A percentile compares a stretch with the other conserved stretches of the same genome.
Conservation (phyloP, 169 alveolate genomes). For the Perkinsus chesapeaki region DNA sequence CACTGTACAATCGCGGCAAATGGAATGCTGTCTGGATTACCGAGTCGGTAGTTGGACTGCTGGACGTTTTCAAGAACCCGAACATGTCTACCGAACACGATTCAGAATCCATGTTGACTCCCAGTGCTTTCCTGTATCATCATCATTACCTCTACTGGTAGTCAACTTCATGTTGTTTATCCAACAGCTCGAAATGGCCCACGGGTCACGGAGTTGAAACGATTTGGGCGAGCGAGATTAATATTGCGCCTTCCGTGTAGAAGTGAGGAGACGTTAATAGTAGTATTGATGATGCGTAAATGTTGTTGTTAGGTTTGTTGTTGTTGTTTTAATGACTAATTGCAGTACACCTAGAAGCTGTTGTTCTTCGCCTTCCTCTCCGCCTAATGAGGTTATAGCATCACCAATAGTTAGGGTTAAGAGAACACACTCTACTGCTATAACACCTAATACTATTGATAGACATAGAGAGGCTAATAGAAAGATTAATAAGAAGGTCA, state of each 20-base stretch:
- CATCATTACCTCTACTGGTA: no score
- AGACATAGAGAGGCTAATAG: not conserved
- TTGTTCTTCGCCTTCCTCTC: not conserved
- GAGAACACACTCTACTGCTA: not conserved
- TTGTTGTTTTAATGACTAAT: not conserved
- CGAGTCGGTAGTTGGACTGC: no score
- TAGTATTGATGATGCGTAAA: no score
- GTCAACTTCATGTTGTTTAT: no score
- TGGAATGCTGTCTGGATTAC: no score
- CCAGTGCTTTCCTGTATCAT: no score
- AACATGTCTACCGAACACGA: no score
- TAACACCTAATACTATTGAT: not conserved
- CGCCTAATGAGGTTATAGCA: not conserved
- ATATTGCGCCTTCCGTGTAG: not conserved
- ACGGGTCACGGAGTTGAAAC: no score
- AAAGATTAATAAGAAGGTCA: not conserved
- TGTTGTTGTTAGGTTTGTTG: not conserved
- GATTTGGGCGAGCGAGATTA: constrained; percentile 1
- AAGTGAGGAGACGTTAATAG: not conserved
- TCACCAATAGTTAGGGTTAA: not conserved
- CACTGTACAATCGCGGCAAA: no score
- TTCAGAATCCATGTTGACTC: no score
- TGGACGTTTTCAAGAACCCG: no score
- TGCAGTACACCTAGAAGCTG: not conserved
- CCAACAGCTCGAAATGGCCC: no score